Percentiles rank a stretch among this genome's conserved stretches.
Evolutionary conservation across 73 alveolate genomes (phyloP).

Genomic region (Paraurostyla sp.): DNA sequence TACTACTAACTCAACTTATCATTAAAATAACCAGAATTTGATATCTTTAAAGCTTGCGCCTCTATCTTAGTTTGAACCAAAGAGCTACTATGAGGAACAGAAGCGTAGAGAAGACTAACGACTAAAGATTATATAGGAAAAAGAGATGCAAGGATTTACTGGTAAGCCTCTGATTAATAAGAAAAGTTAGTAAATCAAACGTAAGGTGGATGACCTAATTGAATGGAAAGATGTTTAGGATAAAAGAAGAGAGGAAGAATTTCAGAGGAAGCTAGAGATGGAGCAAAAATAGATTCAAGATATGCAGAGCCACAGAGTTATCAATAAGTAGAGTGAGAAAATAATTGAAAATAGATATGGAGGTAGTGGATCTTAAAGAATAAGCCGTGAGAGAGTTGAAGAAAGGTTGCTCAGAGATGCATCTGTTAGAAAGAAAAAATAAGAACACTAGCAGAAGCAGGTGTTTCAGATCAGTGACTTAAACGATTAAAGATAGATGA

Average conservation of each 20-base stretch:
- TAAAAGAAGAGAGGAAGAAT: constrained; percentile 14
- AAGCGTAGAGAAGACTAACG: constrained; percentile 23
- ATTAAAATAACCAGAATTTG: too few species aligned
- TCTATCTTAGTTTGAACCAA: constrained; percentile 2
- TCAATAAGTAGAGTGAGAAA: constrained; percentile 7
- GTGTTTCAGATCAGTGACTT: neutral
- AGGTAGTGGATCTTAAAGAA: too few species aligned
- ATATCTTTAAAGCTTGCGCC: too few species aligned
- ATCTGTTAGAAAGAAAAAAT: constrained; percentile 25
- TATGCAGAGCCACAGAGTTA: neutral
- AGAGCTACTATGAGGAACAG: constrained; percentile 23
- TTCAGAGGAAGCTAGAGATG: neutral
- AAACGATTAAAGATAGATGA: neutral
- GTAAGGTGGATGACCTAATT: constrained; percentile 35
- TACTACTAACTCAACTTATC: too few species aligned
- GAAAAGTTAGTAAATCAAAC: neutral
- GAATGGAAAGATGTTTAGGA: constrained; percentile 41
- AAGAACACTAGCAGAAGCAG: neutral
- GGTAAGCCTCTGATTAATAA: constrained; percentile 49
- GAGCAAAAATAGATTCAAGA: neutral
- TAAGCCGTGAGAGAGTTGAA: constrained; percentile 21
- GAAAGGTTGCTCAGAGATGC: constrained; percentile 41
- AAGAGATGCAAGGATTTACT: constrained; percentile 28
- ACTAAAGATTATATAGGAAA: neutral
- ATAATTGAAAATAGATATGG: neutral